These are phyloP conservation scores for Tetradesmus lagerheimii DNA, from an alignment of 139 green algal species.

Conservation along the genomic window DNA sequence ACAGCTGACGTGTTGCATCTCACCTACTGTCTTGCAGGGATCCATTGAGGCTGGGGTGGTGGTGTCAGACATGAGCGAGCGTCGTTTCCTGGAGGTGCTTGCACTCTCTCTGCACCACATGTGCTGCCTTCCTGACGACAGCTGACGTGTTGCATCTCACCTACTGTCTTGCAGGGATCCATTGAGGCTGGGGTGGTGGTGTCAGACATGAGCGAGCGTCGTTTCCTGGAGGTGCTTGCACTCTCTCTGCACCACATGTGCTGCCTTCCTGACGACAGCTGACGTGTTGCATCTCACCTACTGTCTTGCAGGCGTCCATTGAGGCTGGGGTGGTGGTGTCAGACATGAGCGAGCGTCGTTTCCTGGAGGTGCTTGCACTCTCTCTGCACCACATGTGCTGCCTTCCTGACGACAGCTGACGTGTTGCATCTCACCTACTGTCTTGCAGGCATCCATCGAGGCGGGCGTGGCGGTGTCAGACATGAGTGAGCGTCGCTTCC, in stretches of 20 bases:
- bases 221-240: conserved; percentile 62
- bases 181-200: conserved; percentile 52
- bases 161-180: conserved; percentile 34
- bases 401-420: too few relatives aligned
- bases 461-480: conserved; percentile 52
- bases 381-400: too few relatives aligned
- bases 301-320: conserved; percentile 44
- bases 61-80: conserved; percentile 65
- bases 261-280: too few relatives aligned
- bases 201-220: conserved; percentile 62
- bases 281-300: background rate
- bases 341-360: conserved; percentile 66
- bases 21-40: conserved; percentile 25
- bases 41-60: conserved; percentile 47
- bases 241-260: too few relatives aligned
- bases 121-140: too few relatives aligned
- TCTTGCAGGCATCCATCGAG: conserved; percentile 54
- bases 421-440: background rate
- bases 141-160: too few relatives aligned
- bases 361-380: conserved; percentile 61
- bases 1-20: too few relatives aligned
- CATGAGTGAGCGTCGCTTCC: conserved; percentile 67
- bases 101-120: too few relatives aligned
- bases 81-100: conserved; percentile 62
- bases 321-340: conserved; percentile 49